Base-by-base conservation (phyloP, 129 eudicot species). In the Tagetes patula region DNA sequence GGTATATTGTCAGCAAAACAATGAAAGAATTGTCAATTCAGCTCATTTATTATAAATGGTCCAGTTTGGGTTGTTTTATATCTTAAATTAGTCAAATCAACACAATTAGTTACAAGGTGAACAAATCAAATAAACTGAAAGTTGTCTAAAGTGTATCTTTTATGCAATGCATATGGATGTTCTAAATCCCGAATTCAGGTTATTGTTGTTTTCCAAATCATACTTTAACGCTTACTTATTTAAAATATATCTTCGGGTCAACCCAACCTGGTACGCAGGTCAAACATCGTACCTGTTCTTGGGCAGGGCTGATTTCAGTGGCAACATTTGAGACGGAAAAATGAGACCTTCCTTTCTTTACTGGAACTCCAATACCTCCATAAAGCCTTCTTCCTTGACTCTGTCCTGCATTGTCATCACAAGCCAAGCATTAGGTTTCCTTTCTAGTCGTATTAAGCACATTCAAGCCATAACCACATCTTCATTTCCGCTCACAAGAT, bases 301-400 rank as follows among this genome's bases (percentile, higher is more conserved):
- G 91, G 48, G 91, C 84, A 34, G 98, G 90, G 78, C 75, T 86
- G 76, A 89, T 65, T 77, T 89, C 96, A 37, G 96, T 93, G 80
- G 96, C 89, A 59, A 93, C 96, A 86, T 87, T 90, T 63, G 98
- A 82, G 75, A 93, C 66, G 10, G 92, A 82, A 32, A 87, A 78
- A 11, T 75, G 72, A 41, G 89, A 87, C 79, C 85, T 86, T 77
- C 83, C 88, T 75, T 87, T 89, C 82, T 71, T 87, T 31, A 69
- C 37, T 36, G 86, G 89, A 41, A 86, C 70, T 54, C 87, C 82
- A 69, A 86, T 84, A 14, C 91, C 84, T 75, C 91, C 87, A 82
- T 82, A 86, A 47, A 84, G 79, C 68, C 86, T 89, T 79, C 84
- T 82, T 65, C 83, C 77, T 74, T 78, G 72, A 72, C 36, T 58